Evolutionary conservation across 441 rosid species (phyloP).

Genomic region (Capsella rubella): DNA sequence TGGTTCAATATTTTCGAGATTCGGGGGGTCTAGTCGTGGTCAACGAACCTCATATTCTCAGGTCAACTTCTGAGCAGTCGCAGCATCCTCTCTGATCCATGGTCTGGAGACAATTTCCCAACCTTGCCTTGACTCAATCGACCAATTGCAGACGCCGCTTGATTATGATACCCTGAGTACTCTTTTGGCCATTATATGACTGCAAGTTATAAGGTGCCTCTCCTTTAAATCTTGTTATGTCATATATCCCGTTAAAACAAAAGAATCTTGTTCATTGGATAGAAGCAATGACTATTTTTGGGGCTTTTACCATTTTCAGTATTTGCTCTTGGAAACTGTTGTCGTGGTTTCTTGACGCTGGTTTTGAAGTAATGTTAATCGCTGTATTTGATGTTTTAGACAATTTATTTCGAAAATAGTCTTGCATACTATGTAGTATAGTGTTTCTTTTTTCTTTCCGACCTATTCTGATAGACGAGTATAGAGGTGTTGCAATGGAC

Average conservation of each 20-base stretch:
- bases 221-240: slow-evolving; percentile 3
- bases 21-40: slow-evolving; percentile 66
- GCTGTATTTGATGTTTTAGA: slow-evolving; percentile 8
- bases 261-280: slow-evolving; percentile 33
- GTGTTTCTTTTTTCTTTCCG: neutral
- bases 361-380: slow-evolving; percentile 13
- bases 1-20: slow-evolving; percentile 59
- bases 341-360: slow-evolving; percentile 2
- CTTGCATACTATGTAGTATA: slow-evolving; percentile 6
- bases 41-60: slow-evolving; percentile 69
- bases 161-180: neutral
- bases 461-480: neutral
- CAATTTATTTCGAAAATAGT: neutral
- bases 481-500: slow-evolving; percentile 2
- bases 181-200: slow-evolving; percentile 17
- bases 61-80: slow-evolving; percentile 62
- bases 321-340: slow-evolving; percentile 21
- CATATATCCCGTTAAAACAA: slow-evolving; percentile 23
- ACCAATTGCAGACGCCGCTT: neutral
- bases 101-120: slow-evolving; percentile 1
- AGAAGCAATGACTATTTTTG: slow-evolving; percentile 24
- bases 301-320: slow-evolving; percentile 7
- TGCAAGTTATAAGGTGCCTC: slow-evolving; percentile 24
- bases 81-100: slow-evolving; percentile 24
- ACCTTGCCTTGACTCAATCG: slow-evolving; percentile 11